Base-by-base conservation (phyloP, 192 early-diverging fungal species). In the Coemansia sp. region DNA sequence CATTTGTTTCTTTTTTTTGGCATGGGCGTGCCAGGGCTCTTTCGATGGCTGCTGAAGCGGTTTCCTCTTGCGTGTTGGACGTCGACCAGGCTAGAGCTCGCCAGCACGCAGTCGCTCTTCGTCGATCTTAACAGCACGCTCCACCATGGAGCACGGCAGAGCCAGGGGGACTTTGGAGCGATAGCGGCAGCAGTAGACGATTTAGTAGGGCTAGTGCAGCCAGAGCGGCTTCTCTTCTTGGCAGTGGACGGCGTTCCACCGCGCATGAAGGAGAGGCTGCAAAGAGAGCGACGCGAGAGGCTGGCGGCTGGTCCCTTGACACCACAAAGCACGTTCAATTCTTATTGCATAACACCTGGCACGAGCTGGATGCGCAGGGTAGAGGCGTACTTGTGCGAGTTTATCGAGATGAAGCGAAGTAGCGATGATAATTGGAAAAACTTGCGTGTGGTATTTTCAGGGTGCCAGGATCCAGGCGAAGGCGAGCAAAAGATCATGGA, bases 401-500 rank as follows among this genome's bases (percentile, higher is more conserved):
- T 90, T 55, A 83, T 96, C n/a, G 77, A 80, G 30, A 79, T 86
- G 38, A 88, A 90, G 60, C 77, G 92, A 1, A 80, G 81, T 2
- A 82, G 81, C 31, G 89, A 94, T 37, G 71, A 83, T 4, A 83
- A 80, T 41, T 97, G 96, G 93, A 67, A 75, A 31, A 68, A 83
- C 19, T 78, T 97, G 26, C 82, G 91, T 56, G 85, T 99, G 21
- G 80, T 99, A 29, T 70, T 98, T 1, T 97, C 94, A 15, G 96
- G 94, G 22, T 87, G 87, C 13, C 82, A 82, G 27, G 93, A 93
- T 6, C 93, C 94, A 4, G 96, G 96, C 37, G 96, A 99, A 68
- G 96, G 96, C 30, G 96, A 99, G 68, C 96, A 99, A 61, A 99
- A 99, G 73, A 96, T 99, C 52, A 95, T 97, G 90, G 91, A 92